Percentiles rank a stretch among this genome's conserved stretches.
phyloP scores from a whole-genome alignment of 1,139 yeast genomes.

The Yamadazyma epiphylla region DNA sequence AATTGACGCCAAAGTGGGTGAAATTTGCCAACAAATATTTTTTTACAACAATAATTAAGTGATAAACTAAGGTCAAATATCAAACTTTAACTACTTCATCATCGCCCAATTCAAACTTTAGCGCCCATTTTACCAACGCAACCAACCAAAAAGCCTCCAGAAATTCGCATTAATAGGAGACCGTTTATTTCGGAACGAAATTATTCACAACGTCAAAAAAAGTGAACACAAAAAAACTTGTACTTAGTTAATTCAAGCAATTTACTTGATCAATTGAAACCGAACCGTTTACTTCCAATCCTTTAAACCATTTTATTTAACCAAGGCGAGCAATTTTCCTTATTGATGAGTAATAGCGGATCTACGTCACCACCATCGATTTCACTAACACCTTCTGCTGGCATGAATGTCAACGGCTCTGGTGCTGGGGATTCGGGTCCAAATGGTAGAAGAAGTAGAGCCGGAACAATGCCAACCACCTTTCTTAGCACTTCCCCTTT shows the following conservation, averaged over 20 bases:
- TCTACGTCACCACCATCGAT: slow-evolving; percentile 32
- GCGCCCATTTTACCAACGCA: no score
- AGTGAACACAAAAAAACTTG: no score
- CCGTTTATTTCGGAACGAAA: not conserved
- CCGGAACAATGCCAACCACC: slow-evolving; percentile 42
- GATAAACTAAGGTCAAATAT: no score
- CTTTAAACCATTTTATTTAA: not conserved
- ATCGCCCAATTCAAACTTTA: no score
- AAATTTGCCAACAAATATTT: no score
- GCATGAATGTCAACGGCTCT: slow-evolving; percentile 1
- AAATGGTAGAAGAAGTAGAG: slow-evolving; percentile 37
- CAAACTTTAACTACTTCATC: no score
- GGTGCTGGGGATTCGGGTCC: not conserved
- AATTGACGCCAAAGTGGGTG: no score
- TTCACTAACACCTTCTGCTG: slow-evolving; percentile 24
- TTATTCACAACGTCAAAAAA: no score
- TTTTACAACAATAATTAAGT: no score
- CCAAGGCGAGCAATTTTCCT: not conserved
- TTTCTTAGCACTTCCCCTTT: slow-evolving; percentile 14
- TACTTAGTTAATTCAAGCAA: not conserved
- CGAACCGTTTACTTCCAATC: slow-evolving; percentile 2
- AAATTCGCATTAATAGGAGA: not conserved
- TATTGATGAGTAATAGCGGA: slow-evolving; percentile 9
- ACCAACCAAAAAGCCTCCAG: no score
- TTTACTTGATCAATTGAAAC: not conserved